Base-by-base conservation (phyloP, 169 alveolate genomes). In the Eimeria necatrix region DNA sequence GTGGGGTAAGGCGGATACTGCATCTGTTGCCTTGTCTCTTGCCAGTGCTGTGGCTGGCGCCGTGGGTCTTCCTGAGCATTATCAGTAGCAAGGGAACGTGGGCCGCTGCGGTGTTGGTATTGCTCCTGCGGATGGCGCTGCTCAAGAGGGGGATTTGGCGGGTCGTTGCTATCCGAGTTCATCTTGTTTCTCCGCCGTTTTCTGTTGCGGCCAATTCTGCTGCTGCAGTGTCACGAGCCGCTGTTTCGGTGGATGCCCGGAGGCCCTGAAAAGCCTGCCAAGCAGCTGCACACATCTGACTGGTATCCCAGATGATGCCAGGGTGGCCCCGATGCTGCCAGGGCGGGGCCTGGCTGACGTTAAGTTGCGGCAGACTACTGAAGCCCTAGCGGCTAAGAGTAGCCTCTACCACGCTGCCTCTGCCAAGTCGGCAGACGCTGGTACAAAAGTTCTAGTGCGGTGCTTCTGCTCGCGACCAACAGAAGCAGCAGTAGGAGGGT, bases 181-280 rank as follows among this genome's bases (percentile, higher is more conserved):
- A 80, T 80, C 49, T n/a, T 80, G 71, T 7, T 80, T 32, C 61
- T 20, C 71, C 10, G 89, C 89, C 51, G 89, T 49, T 26, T 12
- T 20, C 89, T 49, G 70, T 51, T 49, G 89, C 89, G 16, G 89
- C 71, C 53, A n/a, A n/a, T 20, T 51, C 89, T 80, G 70, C 86
- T 74, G 61, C 60, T 32, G 60, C 86, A 48, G 9, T 48, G 9
- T 12, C 18, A 12, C 86, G 46, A 7, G 70, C n/a, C 70, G 71
- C 61, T 26, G 89, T 52, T 80, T 24, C 71, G 46, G 89, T 41
- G 64, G 89, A 64, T 80, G 71, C 71, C 89, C 49, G 14, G 89
- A 59, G 71, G 70, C 61, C 89, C 46, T 52, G 89, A 64, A 51
- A 22, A 20, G 70, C 51, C 46, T 5, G 14, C 6, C 52, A 26